phyloP scores from a whole-genome alignment of 768 basidiomycete genomes.

The Tubosaeta brunneosetosa region DNA sequence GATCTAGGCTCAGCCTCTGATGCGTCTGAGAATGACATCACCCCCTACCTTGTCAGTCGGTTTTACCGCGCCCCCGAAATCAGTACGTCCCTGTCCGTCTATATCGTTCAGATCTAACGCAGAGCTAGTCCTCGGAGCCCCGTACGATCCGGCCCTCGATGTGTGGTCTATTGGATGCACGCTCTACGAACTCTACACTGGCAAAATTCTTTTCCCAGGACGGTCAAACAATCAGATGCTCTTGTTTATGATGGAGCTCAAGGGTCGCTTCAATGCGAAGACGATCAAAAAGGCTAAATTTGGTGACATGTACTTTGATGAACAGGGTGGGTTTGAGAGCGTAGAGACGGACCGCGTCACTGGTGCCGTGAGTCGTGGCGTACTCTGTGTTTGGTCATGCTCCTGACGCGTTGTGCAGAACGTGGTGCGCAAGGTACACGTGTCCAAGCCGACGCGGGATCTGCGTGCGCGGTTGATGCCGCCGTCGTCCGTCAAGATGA shows the following conservation, averaged over 20 bases:
- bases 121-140: constrained; percentile 79
- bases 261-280: constrained; percentile 88
- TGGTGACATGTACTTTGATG: constrained; percentile 90
- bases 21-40: constrained; percentile 92
- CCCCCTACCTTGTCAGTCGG: constrained; percentile 94
- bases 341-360: constrained; percentile 82
- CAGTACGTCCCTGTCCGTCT: constrained; percentile 51
- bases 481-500: constrained; percentile 67
- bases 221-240: constrained; percentile 98
- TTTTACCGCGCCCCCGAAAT: constrained; percentile 99
- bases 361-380: constrained; percentile 58
- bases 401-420: constrained; percentile 50
- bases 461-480: constrained; percentile 81
- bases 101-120: constrained; percentile 13
- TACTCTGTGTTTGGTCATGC: constrained; percentile 5
- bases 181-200: constrained; percentile 91
- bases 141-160: constrained; percentile 91
- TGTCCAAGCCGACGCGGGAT: constrained; percentile 80
- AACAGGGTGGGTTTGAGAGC: constrained; percentile 80
- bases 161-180: constrained; percentile 98
- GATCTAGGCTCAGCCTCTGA: constrained; percentile 98
- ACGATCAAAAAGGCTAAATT: constrained; percentile 95
- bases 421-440: constrained; percentile 71
- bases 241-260: constrained; percentile 95
- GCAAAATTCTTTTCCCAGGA: constrained; percentile 96